phyloP scores from a whole-genome alignment of 176 grass and related monocot genomes.

The Canna indica region DNA sequence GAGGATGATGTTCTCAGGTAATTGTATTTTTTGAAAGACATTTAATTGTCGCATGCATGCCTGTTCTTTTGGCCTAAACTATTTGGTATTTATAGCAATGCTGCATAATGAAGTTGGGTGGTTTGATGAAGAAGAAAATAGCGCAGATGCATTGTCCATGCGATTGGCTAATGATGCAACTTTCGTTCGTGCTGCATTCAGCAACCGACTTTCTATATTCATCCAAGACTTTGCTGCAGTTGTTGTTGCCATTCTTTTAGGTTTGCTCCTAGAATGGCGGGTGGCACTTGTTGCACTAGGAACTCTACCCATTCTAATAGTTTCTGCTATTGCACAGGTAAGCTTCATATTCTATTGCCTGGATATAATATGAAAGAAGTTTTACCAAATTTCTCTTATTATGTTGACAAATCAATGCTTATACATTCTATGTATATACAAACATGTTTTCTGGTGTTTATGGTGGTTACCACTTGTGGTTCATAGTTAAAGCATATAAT shows the following conservation, averaged over 20 bases:
- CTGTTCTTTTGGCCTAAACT: conserved; percentile 9
- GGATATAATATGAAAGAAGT: not conserved
- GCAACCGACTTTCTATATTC: conserved; percentile 95
- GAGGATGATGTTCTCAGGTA: conserved; percentile 99
- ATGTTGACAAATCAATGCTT: too few species aligned
- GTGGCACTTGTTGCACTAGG: conserved; percentile 92
- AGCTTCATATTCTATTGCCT: conserved; percentile 11
- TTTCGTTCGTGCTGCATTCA: conserved; percentile 93
- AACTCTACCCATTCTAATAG: conserved; percentile 77
- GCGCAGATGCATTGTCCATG: conserved; percentile 86
- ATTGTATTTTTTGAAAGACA: conserved; percentile 15
- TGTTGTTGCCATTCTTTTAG: conserved; percentile 80
- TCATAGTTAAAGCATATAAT: too few species aligned
- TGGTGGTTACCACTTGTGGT: too few species aligned
- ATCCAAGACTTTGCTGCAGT: conserved; percentile 89
- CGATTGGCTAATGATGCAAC: conserved; percentile 96
- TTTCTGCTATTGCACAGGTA: conserved; percentile 99
- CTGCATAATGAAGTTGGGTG: conserved; percentile 91
- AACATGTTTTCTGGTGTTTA: too few species aligned
- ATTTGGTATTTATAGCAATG: conserved; percentile 53
- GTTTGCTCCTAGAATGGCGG: conserved; percentile 79
- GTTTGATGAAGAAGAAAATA: conserved; percentile 99
- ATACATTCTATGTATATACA: too few species aligned
- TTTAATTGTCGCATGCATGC: not conserved
- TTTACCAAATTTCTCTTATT: not conserved